Conservation (phyloP, 2,329 filamentous ascomycete species). For the Apiospora marii region DNA sequence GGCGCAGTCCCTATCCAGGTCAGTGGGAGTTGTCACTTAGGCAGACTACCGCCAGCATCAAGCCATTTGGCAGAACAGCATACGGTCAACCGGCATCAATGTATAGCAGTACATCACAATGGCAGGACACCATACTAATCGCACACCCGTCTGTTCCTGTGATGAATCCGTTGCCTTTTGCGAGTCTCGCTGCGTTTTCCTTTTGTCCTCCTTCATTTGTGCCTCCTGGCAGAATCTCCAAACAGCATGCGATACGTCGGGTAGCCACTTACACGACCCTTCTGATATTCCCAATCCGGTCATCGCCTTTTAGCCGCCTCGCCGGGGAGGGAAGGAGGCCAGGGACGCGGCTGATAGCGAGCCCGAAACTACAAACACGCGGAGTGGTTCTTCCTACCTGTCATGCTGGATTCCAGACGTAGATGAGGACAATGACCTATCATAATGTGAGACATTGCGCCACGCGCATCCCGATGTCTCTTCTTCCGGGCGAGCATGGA, state of each 20-base stretch:
- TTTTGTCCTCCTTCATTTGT: neutral
- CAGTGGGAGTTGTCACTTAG: constrained; percentile 35
- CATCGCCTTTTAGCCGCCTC: constrained; percentile 15
- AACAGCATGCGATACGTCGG: constrained; percentile 7
- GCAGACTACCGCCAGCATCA: constrained; percentile 38
- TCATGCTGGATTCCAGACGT: neutral
- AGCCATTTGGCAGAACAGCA: constrained; percentile 31
- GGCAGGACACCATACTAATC: neutral
- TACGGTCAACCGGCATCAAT: neutral
- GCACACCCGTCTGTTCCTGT: neutral
- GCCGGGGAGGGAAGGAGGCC: neutral
- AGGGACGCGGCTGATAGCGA: constrained; percentile 13
- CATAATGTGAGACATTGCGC: constrained; percentile 23
- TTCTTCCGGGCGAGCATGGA: neutral
- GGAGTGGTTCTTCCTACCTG: neutral
- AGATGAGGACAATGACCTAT: constrained; percentile 19
- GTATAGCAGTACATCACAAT: neutral
- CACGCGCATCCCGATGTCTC: constrained; percentile 19
- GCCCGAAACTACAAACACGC: constrained; percentile 14
- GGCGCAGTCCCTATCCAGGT: constrained; percentile 35
- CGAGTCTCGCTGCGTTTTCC: neutral
- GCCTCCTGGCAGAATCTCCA: neutral
- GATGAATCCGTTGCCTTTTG: neutral
- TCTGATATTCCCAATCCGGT: constrained; percentile 5
- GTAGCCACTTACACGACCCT: constrained; percentile 15